A percentile compares a stretch with the other conserved stretches of the same genome.
Evolutionary conservation across 2,329 filamentous ascomycete genomes (phyloP).

Genomic region (Epichloe elymi): DNA sequence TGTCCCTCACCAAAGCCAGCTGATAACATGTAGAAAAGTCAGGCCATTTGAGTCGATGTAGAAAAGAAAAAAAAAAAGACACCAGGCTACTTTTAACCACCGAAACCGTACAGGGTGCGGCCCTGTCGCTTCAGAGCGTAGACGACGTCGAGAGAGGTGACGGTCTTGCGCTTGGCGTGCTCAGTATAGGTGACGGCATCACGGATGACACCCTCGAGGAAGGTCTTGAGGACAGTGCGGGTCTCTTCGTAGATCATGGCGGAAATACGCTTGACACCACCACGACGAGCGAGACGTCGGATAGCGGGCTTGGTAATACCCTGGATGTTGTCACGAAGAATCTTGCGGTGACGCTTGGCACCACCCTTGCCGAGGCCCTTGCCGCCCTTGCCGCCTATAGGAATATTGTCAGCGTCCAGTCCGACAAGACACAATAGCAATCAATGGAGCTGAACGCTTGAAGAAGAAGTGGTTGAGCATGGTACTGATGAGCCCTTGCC

Average conservation of each 20-base stretch:
- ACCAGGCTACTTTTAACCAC: slow-evolving; percentile 47
- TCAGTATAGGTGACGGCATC: slow-evolving; percentile 68
- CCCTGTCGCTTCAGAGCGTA: slow-evolving; percentile 57
- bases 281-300: slow-evolving; percentile 95
- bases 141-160: slow-evolving; percentile 56
- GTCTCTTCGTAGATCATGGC: slow-evolving; percentile 82
- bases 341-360: slow-evolving; percentile 98
- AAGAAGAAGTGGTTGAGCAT: background rate
- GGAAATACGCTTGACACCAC: slow-evolving; percentile 99
- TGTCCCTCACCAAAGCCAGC: background rate
- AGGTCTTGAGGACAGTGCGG: slow-evolving; percentile 64
- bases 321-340: slow-evolving; percentile 98
- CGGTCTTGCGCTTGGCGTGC: slow-evolving; percentile 72
- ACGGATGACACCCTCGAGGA: slow-evolving; percentile 65
- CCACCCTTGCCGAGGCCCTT: slow-evolving; percentile 97
- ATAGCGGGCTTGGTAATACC: slow-evolving; percentile 98
- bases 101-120: slow-evolving; percentile 77
- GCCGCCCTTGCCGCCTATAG: slow-evolving; percentile 77
- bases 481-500: background rate
- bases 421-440: background rate
- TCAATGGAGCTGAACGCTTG: no score
- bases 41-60: background rate
- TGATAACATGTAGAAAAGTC: slow-evolving; percentile 4
- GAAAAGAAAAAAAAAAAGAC: background rate
- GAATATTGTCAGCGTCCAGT: slow-evolving; percentile 29